Percentiles rank a stretch among this genome's conserved stretches.
These are phyloP conservation scores for Claviceps pazoutovae DNA, from an alignment of 2,329 filamentous ascomycete species.

Conservation along the genomic window DNA sequence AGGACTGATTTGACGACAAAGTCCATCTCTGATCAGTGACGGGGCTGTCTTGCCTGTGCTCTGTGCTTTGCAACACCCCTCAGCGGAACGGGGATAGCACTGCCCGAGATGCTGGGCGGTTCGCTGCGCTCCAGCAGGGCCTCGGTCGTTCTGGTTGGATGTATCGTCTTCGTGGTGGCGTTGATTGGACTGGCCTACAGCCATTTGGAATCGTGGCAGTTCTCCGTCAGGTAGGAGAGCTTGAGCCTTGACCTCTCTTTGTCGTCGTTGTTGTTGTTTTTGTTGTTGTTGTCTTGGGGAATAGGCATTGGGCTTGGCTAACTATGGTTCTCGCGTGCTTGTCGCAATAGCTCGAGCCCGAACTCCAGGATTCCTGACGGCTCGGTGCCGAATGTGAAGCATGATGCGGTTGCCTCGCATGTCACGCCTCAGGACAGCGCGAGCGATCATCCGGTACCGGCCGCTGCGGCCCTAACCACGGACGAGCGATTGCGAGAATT, in stretches of 20 bases:
- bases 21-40: not conserved
- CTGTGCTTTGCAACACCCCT: not conserved
- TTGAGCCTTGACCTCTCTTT: not conserved
- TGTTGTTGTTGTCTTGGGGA: no score
- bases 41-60: not conserved
- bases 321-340: not conserved
- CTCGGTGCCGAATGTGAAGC: not conserved
- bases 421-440: not conserved
- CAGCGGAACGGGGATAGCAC: not conserved
- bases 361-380: not conserved
- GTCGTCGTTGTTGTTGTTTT: not conserved
- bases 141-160: conserved; percentile 15
- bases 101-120: conserved; percentile 14
- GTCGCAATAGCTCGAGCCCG: not conserved
- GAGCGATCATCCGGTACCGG: not conserved
- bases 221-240: conserved; percentile 9
- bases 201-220: conserved; percentile 17
- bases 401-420: not conserved
- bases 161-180: conserved; percentile 19
- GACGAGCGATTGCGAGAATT: conserved; percentile 14
- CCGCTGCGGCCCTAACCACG: not conserved
- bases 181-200: conserved; percentile 20
- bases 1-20: not conserved
- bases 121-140: conserved; percentile 18
- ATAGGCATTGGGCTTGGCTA: not conserved